These are phyloP conservation scores for Leptomonas seymouri DNA, from an alignment of 208 protist genomes.

Conservation along the genomic window DNA sequence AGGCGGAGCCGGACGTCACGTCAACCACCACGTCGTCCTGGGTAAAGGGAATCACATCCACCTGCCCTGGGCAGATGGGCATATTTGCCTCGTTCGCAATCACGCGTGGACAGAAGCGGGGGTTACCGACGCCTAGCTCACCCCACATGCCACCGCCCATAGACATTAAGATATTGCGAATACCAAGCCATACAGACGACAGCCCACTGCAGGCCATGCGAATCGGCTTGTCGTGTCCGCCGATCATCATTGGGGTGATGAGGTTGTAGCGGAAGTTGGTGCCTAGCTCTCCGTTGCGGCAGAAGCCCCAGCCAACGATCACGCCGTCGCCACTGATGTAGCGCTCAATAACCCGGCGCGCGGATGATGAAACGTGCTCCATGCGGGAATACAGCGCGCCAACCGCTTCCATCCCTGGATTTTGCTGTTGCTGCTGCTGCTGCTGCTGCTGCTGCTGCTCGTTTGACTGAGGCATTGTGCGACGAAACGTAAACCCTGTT, in stretches of 20 bases:
- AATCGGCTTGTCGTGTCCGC: constrained; percentile 72
- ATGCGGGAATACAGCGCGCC: constrained; percentile 40
- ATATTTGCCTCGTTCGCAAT: constrained; percentile 67
- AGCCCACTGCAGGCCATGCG: constrained; percentile 68
- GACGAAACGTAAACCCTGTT: neutral
- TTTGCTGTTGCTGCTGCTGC: constrained; percentile 5
- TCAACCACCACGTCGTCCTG: constrained; percentile 58
- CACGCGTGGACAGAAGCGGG: constrained; percentile 56
- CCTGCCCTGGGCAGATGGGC: constrained; percentile 66
- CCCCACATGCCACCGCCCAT: constrained; percentile 85
- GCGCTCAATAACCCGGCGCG: constrained; percentile 41
- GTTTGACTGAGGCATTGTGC: constrained; percentile 2
- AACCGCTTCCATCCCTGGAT: constrained; percentile 21
- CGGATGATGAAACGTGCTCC: constrained; percentile 20
- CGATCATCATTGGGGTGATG: constrained; percentile 77
- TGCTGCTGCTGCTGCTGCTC: constrained; percentile 4
- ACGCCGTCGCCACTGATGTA: constrained; percentile 74
- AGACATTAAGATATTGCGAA: constrained; percentile 60
- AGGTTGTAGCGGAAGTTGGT: constrained; percentile 62
- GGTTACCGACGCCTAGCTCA: constrained; percentile 74
- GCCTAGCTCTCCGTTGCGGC: constrained; percentile 74
- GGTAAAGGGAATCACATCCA: constrained; percentile 44
- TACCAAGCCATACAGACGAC: constrained; percentile 70
- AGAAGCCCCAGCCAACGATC: constrained; percentile 76
- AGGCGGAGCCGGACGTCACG: constrained; percentile 61